A percentile compares a stretch with the other conserved stretches of the same genome.
Evolutionary conservation across 352 stramenopile species (phyloP).

Genomic region (Pythium utonaiense): DNA sequence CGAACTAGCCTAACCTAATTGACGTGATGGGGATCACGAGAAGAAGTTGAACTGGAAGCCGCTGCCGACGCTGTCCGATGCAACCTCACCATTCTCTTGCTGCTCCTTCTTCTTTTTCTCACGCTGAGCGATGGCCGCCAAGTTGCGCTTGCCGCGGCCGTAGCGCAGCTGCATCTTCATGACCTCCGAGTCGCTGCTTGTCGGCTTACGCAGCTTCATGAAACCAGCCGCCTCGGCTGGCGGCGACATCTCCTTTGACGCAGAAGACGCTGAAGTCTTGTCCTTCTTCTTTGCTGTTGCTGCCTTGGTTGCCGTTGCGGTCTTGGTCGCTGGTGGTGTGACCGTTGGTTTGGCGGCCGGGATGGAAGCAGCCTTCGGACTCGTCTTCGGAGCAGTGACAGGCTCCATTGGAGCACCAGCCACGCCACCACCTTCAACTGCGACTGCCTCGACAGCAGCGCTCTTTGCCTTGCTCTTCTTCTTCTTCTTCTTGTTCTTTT

Average conservation of each 20-base stretch:
- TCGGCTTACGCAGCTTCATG: constrained; percentile 56
- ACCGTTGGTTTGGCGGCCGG: not conserved
- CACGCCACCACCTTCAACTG: not conserved
- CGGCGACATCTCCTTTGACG: constrained; percentile 1
- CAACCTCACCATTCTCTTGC: not conserved
- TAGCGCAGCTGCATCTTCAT: constrained; percentile 73
- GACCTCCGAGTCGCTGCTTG: constrained; percentile 59
- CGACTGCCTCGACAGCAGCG: not conserved
- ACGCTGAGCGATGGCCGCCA: constrained; percentile 45
- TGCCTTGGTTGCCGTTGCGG: constrained; percentile 9
- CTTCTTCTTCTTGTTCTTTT: constrained; percentile 21
- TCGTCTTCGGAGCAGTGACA: not conserved
- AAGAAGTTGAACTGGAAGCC: constrained; percentile 31
- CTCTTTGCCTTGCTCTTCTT: constrained; percentile 1
- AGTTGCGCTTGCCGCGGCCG: constrained; percentile 51
- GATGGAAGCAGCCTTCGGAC: not conserved
- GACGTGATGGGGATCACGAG: constrained; percentile 8
- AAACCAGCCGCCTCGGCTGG: constrained; percentile 29
- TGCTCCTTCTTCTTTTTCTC: constrained; percentile 33
- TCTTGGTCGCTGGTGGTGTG: constrained; percentile 15
- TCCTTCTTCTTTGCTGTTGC: too few relatives aligned
- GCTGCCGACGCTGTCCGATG: not conserved
- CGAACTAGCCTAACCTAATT: constrained; percentile 11
- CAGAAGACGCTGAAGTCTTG: too few relatives aligned
- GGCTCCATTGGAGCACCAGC: not conserved